Base-by-base conservation (phyloP, 2,329 filamentous ascomycete genomes). In the Clonostachys rhizophaga region DNA sequence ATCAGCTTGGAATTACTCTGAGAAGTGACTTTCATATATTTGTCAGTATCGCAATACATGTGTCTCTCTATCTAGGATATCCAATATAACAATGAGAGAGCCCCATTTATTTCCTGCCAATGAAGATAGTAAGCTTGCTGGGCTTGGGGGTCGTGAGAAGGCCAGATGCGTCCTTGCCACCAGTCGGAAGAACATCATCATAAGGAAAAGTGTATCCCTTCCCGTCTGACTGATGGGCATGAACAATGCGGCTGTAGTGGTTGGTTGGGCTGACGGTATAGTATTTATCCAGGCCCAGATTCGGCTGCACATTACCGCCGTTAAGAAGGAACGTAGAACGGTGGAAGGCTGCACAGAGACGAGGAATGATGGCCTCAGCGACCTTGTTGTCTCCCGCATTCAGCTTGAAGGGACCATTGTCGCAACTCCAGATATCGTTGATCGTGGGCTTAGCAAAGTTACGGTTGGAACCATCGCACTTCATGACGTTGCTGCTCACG, bases 171-270 rank as follows among this genome's bases (percentile, higher is more conserved):
- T 85, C 79, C 52, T 72, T 66, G 30, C 74, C 70, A 16, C 73
- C 78, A 49, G 72, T 68, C 0, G 81, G 75, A 46, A 79, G 78
- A 16, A 87, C 83, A 58, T 87, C 84, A 55, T 87, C 84, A 54
- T 86, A 87, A 0, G 84, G 72, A 56, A 86, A 87, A 1, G 80
- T 76, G 57, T 87, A 87, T 0, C 84, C 84, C 41, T 70, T 66
- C 1, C 75, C 74, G 58, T 86, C 81, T 5, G 74, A 57, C 63
- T 84, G 80, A 44, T 78, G 71, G 34, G 71, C 62, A 61, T 87
- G 84, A 3, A 87, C 72, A 36, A 86, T 68, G 8, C 79, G 69
- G 34, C 77, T 68, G 57, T 84, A 87, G 57, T 85, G 81, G 54
- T 65, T 71, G 11, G 72, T 74, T 1, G 72, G 68, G 42, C 63